Conservation (phyloP, 371 early-diverging fungal species). For the Mucor racemosus region DNA sequence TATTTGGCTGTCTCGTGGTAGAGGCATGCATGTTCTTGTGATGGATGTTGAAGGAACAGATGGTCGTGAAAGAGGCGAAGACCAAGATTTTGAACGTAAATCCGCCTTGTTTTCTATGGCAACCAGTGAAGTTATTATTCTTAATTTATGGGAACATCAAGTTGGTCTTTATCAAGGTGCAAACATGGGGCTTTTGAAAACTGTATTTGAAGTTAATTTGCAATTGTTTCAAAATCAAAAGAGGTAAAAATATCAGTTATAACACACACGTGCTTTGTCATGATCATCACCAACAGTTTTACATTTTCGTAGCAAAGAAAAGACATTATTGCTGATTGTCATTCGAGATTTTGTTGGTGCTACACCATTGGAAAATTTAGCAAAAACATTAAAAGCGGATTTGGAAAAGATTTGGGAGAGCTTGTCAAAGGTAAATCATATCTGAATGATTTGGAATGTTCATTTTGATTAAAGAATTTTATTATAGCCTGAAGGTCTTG, state of each 20-base stretch:
- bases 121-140: constrained; percentile 91
- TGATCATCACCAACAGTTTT: not conserved
- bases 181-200: constrained; percentile 98
- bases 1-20: constrained; percentile 93
- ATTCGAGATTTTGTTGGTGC: constrained; percentile 93
- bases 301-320: constrained; percentile 57
- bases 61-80: constrained; percentile 97
- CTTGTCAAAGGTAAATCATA: constrained; percentile 71
- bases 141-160: constrained; percentile 98
- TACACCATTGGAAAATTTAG: constrained; percentile 85
- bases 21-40: constrained; percentile 83
- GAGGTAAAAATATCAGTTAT: constrained; percentile 35
- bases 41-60: constrained; percentile 99
- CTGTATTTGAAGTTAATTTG: constrained; percentile 97
- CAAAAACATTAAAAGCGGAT: constrained; percentile 81
- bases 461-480: not conserved
- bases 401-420: constrained; percentile 90
- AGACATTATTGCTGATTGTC: constrained; percentile 93
- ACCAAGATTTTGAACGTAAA: constrained; percentile 98
- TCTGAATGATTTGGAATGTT: not conserved
- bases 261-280: not conserved
- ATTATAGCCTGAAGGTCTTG: constrained; percentile 78
- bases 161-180: constrained; percentile 99
- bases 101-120: constrained; percentile 97
- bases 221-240: constrained; percentile 89